Evolutionary conservation across 2,329 filamentous ascomycete species (phyloP).

Genomic region (Sarocladiaceae sp.): DNA sequence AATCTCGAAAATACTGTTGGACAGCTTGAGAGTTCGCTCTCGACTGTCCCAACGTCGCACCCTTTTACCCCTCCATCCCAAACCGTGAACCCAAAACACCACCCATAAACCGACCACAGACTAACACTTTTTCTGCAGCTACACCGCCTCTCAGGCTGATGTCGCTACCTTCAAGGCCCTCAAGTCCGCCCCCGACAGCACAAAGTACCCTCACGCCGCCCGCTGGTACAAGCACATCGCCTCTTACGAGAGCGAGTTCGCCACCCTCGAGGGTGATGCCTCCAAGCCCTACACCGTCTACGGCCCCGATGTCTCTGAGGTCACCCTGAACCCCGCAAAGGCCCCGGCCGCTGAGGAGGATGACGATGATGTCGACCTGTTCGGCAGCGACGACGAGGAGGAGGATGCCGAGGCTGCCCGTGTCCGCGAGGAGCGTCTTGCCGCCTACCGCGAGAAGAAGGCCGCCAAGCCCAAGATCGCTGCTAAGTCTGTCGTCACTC

Average conservation of each 20-base stretch:
- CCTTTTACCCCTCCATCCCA: constrained; percentile 8
- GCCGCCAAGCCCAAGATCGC: constrained; percentile 83
- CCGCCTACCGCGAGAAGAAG: constrained; percentile 97
- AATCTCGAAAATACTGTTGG: too few relatives aligned
- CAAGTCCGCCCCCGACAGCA: constrained; percentile 67
- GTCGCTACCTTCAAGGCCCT: constrained; percentile 92
- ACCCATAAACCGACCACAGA: not conserved
- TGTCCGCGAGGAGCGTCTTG: constrained; percentile 84
- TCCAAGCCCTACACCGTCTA: constrained; percentile 86
- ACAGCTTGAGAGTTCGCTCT: not conserved
- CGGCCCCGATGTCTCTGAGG: constrained; percentile 75
- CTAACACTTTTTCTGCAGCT: constrained; percentile 28
- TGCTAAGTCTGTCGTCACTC: constrained; percentile 92
- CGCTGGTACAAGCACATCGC: constrained; percentile 99
- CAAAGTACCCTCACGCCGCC: constrained; percentile 89
- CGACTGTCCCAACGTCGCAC: not conserved
- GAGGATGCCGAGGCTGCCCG: constrained; percentile 83
- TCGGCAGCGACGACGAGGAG: constrained; percentile 90
- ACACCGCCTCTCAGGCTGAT: constrained; percentile 85
- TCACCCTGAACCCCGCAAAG: constrained; percentile 82
- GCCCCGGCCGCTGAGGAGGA: constrained; percentile 67
- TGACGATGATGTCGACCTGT: constrained; percentile 87
- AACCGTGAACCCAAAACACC: not conserved
- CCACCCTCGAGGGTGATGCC: constrained; percentile 84
- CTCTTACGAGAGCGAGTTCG: constrained; percentile 89